These are phyloP conservation scores for Fusarium tanahbumbuense DNA, from an alignment of 2,329 filamentous ascomycete genomes.

Conservation along the genomic window DNA sequence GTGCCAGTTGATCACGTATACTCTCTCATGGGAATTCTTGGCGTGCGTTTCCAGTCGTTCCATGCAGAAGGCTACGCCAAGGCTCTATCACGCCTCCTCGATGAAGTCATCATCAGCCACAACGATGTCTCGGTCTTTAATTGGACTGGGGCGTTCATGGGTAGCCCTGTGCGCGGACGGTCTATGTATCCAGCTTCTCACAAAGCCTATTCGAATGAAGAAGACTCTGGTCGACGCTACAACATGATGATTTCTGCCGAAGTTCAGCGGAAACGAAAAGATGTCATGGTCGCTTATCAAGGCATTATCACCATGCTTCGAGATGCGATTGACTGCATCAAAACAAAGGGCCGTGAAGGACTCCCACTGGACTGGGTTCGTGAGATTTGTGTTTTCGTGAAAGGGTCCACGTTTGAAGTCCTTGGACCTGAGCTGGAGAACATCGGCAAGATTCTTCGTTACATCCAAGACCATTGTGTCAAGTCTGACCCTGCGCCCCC, in stretches of 20 bases:
- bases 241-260: conserved; percentile 9
- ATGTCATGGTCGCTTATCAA: neutral
- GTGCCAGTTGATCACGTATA: conserved; percentile 3
- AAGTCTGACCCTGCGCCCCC: neutral
- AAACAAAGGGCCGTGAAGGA: neutral
- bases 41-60: neutral
- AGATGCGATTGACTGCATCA: conserved; percentile 4
- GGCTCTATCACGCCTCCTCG: neutral
- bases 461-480: neutral
- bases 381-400: neutral
- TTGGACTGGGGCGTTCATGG: neutral
- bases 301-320: conserved; percentile 2
- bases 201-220: neutral
- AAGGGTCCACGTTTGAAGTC: neutral
- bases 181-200: conserved; percentile 10
- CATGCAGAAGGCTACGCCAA: conserved; percentile 5
- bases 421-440: neutral
- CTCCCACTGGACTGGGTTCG: conserved; percentile 1
- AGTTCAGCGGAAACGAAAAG: neutral
- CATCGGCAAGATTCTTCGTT: neutral
- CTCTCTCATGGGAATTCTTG: conserved; percentile 8
- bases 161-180: conserved; percentile 1
- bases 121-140: conserved; percentile 10
- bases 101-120: conserved; percentile 1
- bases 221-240: neutral